These are phyloP conservation scores for Saccharomycopsis selenospora DNA, from an alignment of 805 yeast species.

Conservation along the genomic window DNA sequence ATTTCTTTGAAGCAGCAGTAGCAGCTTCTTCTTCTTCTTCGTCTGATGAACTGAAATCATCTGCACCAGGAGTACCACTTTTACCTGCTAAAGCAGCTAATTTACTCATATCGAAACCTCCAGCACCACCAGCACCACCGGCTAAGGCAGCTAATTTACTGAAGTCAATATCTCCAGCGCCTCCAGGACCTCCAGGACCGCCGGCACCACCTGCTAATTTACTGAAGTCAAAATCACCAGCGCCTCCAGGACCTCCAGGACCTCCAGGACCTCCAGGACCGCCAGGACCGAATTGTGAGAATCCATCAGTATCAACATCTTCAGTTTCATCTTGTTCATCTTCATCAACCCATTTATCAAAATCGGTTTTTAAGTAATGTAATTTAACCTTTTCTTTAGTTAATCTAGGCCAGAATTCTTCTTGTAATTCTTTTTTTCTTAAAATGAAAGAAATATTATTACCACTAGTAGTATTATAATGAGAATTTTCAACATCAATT, in stretches of 20 bases:
- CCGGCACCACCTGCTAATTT: constrained; percentile 36
- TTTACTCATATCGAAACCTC: constrained; percentile 20
- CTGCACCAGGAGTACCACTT: constrained; percentile 27
- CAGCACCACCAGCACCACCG: constrained; percentile 27
- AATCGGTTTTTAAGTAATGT: constrained; percentile 84
- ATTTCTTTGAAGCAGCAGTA: too few species aligned
- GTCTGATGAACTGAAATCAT: constrained; percentile 29
- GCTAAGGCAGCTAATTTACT: constrained; percentile 23
- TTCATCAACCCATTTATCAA: constrained; percentile 97
- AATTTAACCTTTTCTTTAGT: constrained; percentile 77
- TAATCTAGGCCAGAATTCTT: constrained; percentile 93
- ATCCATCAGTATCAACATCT: constrained; percentile 26
- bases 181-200: constrained; percentile 28
- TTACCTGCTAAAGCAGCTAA: constrained; percentile 24
- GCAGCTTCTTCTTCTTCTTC: constrained; percentile 28
- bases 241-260: constrained; percentile 31
- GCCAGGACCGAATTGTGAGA: constrained; percentile 27
- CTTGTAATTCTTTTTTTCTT: constrained; percentile 58
- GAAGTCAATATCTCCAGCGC: constrained; percentile 31
- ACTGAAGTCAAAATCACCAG: constrained; percentile 29
- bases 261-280: constrained; percentile 28
- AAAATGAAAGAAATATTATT: constrained; percentile 50
- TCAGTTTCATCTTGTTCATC: constrained; percentile 82
- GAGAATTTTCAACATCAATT: constrained; percentile 60
- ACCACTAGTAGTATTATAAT: constrained; percentile 53